These are phyloP conservation scores for Hypoxylon sp. DNA, from an alignment of 2,329 filamentous ascomycete genomes.

Conservation along the genomic window DNA sequence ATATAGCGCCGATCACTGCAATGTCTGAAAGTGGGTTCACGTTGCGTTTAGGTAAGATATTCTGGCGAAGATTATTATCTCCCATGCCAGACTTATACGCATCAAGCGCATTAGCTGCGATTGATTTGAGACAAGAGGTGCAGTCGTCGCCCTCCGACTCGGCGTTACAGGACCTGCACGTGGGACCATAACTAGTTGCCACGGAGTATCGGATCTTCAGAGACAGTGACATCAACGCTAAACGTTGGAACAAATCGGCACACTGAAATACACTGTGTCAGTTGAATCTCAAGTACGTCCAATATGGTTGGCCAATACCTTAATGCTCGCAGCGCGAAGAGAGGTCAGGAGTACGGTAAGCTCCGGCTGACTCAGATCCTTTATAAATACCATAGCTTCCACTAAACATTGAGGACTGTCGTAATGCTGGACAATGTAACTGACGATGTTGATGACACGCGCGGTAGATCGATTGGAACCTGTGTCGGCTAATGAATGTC, in stretches of 20 bases:
- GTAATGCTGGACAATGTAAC: conserved; percentile 58
- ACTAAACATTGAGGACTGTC: conserved; percentile 61
- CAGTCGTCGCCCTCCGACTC: conserved; percentile 33
- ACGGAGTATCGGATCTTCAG: conserved; percentile 44
- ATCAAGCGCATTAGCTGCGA: conserved; percentile 44
- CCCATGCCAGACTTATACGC: conserved; percentile 43
- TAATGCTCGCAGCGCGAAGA: conserved; percentile 49
- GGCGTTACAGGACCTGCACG: conserved; percentile 40
- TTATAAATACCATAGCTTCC: conserved; percentile 63
- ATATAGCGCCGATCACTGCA: conserved; percentile 49
- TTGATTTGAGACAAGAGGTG: conserved; percentile 45
- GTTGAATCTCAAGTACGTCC: conserved; percentile 7
- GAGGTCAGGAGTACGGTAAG: conserved; percentile 56
- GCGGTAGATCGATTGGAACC: conserved; percentile 2
- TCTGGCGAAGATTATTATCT: conserved; percentile 32
- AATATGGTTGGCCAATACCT: conserved; percentile 50
- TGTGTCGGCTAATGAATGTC: conserved; percentile 1
- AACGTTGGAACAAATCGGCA: conserved; percentile 25
- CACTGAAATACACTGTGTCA: conserved; percentile 34
- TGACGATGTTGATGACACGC: conserved; percentile 53
- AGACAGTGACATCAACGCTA: conserved; percentile 33
- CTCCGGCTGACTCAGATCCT: conserved; percentile 60
- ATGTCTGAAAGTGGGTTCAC: conserved; percentile 50
- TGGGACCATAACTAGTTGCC: conserved; percentile 31
- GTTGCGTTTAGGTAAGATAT: conserved; percentile 22